Evolutionary conservation across 78 protist species (phyloP).

Genomic region (Dictyostelium firmibasis): DNA sequence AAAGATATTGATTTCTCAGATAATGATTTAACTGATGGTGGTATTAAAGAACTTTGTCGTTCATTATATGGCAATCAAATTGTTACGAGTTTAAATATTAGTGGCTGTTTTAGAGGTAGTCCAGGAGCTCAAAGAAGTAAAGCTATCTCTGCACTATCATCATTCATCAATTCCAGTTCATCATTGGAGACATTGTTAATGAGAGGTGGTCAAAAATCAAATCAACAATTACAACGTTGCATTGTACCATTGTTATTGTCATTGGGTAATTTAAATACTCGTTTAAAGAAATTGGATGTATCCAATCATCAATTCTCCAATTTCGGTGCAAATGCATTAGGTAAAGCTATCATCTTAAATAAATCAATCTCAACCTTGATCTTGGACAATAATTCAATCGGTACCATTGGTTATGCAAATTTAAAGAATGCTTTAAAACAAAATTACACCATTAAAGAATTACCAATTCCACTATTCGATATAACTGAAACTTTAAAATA

Average conservation of each 20-base stretch:
- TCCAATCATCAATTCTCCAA: constrained; percentile 12
- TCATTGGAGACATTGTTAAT: constrained; percentile 18
- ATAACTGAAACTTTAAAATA: neutral
- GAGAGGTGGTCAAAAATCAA: constrained; percentile 44
- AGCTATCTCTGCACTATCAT: constrained; percentile 41
- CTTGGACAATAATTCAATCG: constrained; percentile 21
- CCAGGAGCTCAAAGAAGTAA: constrained; percentile 39
- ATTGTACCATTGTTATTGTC: constrained; percentile 47
- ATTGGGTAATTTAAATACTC: constrained; percentile 7
- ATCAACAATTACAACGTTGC: constrained; percentile 40
- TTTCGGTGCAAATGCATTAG: constrained; percentile 30
- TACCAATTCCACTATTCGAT: constrained; percentile 50
- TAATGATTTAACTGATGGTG: constrained; percentile 49
- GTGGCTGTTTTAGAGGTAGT: constrained; percentile 51
- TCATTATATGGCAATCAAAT: constrained; percentile 40
- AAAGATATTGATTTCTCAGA: constrained; percentile 36
- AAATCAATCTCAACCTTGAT: neutral
- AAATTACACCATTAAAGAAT: constrained; percentile 49
- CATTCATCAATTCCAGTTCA: constrained; percentile 21
- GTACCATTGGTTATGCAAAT: constrained; percentile 54
- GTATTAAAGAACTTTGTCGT: constrained; percentile 50
- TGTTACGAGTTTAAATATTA: neutral
- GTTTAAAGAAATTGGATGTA: constrained; percentile 42
- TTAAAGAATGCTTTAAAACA: constrained; percentile 44
- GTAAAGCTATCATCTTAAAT: constrained; percentile 36